Evolutionary conservation across 1,284 basidiomycete species (phyloP).

Genomic region (Fomitiporia mediterranea): DNA sequence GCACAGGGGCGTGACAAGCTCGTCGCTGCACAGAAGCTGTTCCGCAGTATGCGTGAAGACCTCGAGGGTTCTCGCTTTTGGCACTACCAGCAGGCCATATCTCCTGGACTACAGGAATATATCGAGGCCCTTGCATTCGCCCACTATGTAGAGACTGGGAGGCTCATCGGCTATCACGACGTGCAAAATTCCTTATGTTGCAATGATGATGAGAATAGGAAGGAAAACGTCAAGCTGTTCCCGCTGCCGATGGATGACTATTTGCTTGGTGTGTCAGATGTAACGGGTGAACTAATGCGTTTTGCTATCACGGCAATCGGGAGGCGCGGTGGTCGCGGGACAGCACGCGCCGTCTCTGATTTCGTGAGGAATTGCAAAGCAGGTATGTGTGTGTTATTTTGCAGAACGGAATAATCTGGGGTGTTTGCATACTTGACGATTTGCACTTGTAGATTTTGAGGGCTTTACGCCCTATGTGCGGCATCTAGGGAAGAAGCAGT

Average conservation of each 20-base stretch:
- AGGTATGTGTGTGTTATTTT: conserved; percentile 40
- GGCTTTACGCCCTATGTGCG: conserved; percentile 60
- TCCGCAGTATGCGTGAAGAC: conserved; percentile 60
- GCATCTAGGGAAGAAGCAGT: conserved; percentile 84
- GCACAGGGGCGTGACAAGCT: conserved; percentile 69
- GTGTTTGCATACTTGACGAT: not conserved
- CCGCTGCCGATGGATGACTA: conserved; percentile 77
- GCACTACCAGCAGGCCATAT: conserved; percentile 75
- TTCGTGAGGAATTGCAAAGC: conserved; percentile 81
- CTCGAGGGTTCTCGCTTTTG: conserved; percentile 72
- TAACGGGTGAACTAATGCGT: conserved; percentile 98
- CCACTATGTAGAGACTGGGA: conserved; percentile 75
- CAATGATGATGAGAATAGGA: conserved; percentile 20
- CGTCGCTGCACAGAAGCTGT: conserved; percentile 62
- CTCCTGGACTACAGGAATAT: conserved; percentile 82
- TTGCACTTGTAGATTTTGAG: conserved; percentile 62
- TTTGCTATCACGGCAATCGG: conserved; percentile 80
- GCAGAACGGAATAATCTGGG: no score
- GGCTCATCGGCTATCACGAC: conserved; percentile 65
- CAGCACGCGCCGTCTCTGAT: conserved; percentile 64
- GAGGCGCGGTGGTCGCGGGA: conserved; percentile 64
- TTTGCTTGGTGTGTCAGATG: conserved; percentile 86
- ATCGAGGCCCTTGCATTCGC: conserved; percentile 91
- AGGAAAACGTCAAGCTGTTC: conserved; percentile 58
- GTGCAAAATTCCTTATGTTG: conserved; percentile 60